A percentile compares a stretch with the other conserved stretches of the same genome.
Conservation (phyloP, 495 filamentous ascomycete genomes). For the Hypoxylon rickii region DNA sequence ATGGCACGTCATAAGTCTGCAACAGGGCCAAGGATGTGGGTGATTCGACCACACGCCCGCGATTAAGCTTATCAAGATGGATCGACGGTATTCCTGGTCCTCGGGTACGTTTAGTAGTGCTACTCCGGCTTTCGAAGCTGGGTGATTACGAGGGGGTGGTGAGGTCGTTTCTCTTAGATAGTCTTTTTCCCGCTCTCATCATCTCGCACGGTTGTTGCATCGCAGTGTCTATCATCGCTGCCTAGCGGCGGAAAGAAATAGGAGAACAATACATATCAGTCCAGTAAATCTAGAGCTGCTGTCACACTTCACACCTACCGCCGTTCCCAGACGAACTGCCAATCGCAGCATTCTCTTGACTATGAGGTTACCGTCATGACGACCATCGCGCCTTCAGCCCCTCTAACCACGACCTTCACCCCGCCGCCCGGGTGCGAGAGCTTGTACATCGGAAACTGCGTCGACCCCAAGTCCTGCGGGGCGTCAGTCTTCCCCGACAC, state of each 20-base stretch:
- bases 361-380: not conserved
- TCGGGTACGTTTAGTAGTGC: too few species aligned
- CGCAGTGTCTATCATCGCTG: too few species aligned
- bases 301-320: too few species aligned
- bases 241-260: too few species aligned
- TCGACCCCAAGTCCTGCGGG: not conserved
- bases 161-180: too few species aligned
- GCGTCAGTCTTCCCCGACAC: not conserved
- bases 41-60: not conserved
- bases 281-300: too few species aligned
- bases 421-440: not conserved
- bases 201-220: too few species aligned
- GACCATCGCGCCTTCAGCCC: not conserved
- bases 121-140: too few species aligned
- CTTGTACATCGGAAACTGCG: not conserved
- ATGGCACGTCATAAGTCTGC: not conserved
- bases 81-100: not conserved
- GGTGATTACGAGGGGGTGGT: too few species aligned
- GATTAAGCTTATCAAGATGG: not conserved
- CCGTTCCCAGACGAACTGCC: too few species aligned
- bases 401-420: slow-evolving; percentile 7
- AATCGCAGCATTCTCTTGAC: not conserved
- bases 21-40: not conserved
- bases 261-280: too few species aligned
- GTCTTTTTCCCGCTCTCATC: too few species aligned